Evolutionary conservation across 495 filamentous ascomycete genomes (phyloP).

Genomic region (Baudoinia panamericana): DNA sequence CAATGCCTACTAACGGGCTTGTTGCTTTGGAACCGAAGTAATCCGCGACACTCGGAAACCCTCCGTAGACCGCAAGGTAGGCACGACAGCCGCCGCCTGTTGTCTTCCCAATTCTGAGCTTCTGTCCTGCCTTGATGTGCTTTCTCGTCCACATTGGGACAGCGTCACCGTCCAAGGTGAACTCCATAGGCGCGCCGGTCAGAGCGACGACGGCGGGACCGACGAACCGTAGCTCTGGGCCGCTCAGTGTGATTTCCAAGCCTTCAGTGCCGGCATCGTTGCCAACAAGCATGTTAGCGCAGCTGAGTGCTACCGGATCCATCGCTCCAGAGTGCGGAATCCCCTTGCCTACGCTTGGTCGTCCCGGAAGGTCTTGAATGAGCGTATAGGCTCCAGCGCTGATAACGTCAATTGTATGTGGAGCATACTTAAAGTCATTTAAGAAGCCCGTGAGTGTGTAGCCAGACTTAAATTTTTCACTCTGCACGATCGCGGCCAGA

Average conservation of each 20-base stretch:
- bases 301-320: constrained; percentile 41
- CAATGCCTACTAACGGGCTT: constrained; percentile 40
- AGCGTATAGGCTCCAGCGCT: constrained; percentile 43
- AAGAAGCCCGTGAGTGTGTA: constrained; percentile 43
- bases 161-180: constrained; percentile 34
- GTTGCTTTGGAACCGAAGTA: constrained; percentile 49
- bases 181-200: constrained; percentile 40
- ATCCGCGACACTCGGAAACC: constrained; percentile 40
- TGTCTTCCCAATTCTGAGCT: constrained; percentile 41
- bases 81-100: constrained; percentile 39
- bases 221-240: constrained; percentile 44
- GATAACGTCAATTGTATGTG: constrained; percentile 44
- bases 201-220: constrained; percentile 38
- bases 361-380: constrained; percentile 45
- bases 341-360: constrained; percentile 40
- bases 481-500: constrained; percentile 34
- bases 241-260: constrained; percentile 44
- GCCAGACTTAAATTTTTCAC: constrained; percentile 33
- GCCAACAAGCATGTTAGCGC: constrained; percentile 47
- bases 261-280: constrained; percentile 40
- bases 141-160: constrained; percentile 43
- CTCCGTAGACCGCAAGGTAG: constrained; percentile 48
- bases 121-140: constrained; percentile 38
- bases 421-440: constrained; percentile 36
- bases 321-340: constrained; percentile 42